These are phyloP conservation scores for Erigeron philadelphicus DNA, from an alignment of 140 eudicot species.

Conservation along the genomic window DNA sequence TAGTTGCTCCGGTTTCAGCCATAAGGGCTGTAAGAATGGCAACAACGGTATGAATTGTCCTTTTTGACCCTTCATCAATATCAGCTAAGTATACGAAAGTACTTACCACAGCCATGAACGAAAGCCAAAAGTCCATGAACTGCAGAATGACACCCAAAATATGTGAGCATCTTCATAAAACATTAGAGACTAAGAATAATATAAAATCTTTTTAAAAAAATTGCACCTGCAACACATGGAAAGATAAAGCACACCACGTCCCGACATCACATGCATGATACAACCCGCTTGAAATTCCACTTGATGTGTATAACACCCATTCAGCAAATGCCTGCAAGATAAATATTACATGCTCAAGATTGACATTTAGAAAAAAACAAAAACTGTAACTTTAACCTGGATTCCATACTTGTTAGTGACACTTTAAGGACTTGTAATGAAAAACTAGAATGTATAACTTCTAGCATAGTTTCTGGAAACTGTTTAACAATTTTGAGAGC, in stretches of 20 bases:
- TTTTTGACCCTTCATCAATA: conserved; percentile 70
- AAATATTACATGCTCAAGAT: neutral
- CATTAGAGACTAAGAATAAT: neutral
- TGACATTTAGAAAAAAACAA: conserved; percentile 18
- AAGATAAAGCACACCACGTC: conserved; percentile 72
- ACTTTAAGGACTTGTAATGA: neutral
- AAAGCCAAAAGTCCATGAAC: conserved; percentile 99
- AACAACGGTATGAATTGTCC: conserved; percentile 79
- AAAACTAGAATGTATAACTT: neutral
- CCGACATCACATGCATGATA: conserved; percentile 98
- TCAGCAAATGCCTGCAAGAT: conserved; percentile 75
- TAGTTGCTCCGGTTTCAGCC: conserved; percentile 80
- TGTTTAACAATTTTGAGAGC: neutral
- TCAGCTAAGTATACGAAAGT: conserved; percentile 77
- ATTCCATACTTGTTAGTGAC: neutral
- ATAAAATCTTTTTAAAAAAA: neutral
- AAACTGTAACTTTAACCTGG: neutral
- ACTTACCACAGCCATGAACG: conserved; percentile 96
- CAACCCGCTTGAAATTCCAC: conserved; percentile 85
- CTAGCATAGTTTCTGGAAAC: neutral
- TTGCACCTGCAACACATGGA: conserved; percentile 64
- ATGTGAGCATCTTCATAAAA: neutral
- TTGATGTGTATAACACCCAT: conserved; percentile 82
- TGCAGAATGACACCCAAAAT: conserved; percentile 19
- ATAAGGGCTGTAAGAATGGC: conserved; percentile 83